Conservation (phyloP, 805 yeast genomes). For the Alloascoidea hylecoeti region DNA sequence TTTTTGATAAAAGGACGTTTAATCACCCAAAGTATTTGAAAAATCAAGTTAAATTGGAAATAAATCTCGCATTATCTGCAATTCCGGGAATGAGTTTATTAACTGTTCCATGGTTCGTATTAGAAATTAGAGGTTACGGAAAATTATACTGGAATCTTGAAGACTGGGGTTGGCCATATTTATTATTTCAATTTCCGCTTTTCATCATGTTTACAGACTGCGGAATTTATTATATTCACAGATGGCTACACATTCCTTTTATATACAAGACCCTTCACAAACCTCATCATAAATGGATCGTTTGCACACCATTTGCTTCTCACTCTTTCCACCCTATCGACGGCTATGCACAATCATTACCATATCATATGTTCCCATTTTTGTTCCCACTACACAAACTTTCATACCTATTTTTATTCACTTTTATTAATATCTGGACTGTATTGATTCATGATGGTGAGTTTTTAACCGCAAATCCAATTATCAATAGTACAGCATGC, state of each 20-base stretch:
- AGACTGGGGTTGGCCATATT: constrained; percentile 58
- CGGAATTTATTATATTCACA: constrained; percentile 82
- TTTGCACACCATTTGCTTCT: constrained; percentile 95
- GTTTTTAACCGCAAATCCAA: constrained; percentile 83
- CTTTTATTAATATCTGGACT: constrained; percentile 94
- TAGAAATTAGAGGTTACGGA: constrained; percentile 78
- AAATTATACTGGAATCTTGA: constrained; percentile 53
- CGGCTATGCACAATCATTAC: constrained; percentile 85
- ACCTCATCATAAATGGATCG: constrained; percentile 99
- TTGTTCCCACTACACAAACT: constrained; percentile 86
- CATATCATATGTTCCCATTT: constrained; percentile 88
- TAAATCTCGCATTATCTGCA: constrained; percentile 61
- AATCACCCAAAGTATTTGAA: constrained; percentile 94
- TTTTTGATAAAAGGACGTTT: constrained; percentile 81
- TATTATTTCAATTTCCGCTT: constrained; percentile 53
- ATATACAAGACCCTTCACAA: constrained; percentile 83
- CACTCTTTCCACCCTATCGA: constrained; percentile 98
- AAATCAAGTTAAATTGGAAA: constrained; percentile 82
- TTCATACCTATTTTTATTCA: constrained; percentile 67
- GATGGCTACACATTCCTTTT: constrained; percentile 86
- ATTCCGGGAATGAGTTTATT: constrained; percentile 82
- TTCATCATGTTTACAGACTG: constrained; percentile 91
- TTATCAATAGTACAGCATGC: constrained; percentile 95
- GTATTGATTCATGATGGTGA: constrained; percentile 98
- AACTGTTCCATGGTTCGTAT: constrained; percentile 82